A percentile compares a stretch with the other conserved stretches of the same genome.
These are phyloP conservation scores for Neoascochyta sp. DNA, from an alignment of 2,329 filamentous ascomycete genomes.

Conservation along the genomic window DNA sequence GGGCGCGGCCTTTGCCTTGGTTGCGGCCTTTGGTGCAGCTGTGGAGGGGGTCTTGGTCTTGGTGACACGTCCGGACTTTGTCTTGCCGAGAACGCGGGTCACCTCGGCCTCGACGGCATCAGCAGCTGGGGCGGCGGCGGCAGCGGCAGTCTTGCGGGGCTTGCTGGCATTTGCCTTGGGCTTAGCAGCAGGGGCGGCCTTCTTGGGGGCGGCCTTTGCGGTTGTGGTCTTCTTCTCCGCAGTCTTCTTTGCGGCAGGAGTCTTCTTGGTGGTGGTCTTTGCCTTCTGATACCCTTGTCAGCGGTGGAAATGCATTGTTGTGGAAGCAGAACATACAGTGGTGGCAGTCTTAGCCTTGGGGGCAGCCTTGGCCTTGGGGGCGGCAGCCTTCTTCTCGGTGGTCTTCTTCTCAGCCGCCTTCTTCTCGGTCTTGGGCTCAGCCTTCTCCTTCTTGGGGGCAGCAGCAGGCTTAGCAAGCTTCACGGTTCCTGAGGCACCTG, in stretches of 20 bases:
- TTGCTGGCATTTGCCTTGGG: conserved; percentile 46
- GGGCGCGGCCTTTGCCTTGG: conserved; percentile 39
- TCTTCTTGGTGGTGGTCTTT: conserved; percentile 43
- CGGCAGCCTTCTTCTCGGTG: conserved; percentile 29
- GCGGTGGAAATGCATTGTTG: conserved; percentile 1
- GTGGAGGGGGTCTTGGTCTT: conserved; percentile 57
- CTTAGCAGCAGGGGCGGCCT: conserved; percentile 28
- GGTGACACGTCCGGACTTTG: conserved; percentile 80
- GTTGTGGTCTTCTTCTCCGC: conserved; percentile 34
- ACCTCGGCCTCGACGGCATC: conserved; percentile 67
- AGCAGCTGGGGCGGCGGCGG: conserved; percentile 40
- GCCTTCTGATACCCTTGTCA: conserved; percentile 23
- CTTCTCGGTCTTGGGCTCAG: conserved; percentile 34
- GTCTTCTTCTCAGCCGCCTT: conserved; percentile 23
- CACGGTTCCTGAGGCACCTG: conserved; percentile 80
- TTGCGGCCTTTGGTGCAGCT: conserved; percentile 16
- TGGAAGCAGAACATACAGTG: conserved; percentile 15
- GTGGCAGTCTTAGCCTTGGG: conserved; percentile 23
- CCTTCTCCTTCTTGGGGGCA: conserved; percentile 23
- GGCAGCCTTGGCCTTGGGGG: conserved; percentile 16
- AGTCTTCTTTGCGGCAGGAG: conserved; percentile 37
- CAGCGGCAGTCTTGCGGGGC: conserved; percentile 42
- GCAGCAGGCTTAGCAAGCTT: conserved; percentile 64
- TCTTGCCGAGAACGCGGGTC: conserved; percentile 67
- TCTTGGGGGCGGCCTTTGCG: conserved; percentile 33